Evolutionary conservation across 2,329 filamentous ascomycete genomes (phyloP).

Genomic region (Allantophomopsis cytisporea): DNA sequence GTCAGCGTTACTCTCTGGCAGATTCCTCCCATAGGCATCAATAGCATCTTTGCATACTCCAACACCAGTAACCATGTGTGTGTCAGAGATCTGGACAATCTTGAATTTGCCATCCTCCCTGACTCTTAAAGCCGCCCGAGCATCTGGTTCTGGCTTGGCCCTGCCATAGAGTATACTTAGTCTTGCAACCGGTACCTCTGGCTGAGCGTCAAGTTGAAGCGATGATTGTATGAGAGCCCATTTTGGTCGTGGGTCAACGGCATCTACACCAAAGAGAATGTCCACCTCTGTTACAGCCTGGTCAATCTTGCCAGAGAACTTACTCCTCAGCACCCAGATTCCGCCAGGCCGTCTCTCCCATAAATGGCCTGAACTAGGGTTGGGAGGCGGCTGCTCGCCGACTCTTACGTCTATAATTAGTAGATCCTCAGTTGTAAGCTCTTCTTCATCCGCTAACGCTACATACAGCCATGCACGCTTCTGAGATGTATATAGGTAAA

Average conservation of each 20-base stretch:
- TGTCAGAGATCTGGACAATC: constrained; percentile 86
- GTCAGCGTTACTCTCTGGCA: constrained; percentile 75
- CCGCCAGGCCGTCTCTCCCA: constrained; percentile 53
- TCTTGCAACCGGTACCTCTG: constrained; percentile 20
- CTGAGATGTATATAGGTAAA: constrained; percentile 50
- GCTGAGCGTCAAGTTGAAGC: constrained; percentile 19
- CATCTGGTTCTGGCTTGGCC: constrained; percentile 41
- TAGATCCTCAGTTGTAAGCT: constrained; percentile 39
- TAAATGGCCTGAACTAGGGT: constrained; percentile 31
- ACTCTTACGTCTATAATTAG: constrained; percentile 51
- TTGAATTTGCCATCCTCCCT: constrained; percentile 85
- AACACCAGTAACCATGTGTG: constrained; percentile 80
- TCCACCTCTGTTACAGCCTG: constrained; percentile 49
- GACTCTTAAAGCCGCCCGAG: constrained; percentile 37
- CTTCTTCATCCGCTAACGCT: constrained; percentile 51
- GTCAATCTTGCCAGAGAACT: constrained; percentile 27
- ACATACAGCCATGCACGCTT: constrained; percentile 53
- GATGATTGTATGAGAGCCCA: constrained; percentile 38
- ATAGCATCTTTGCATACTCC: constrained; percentile 77
- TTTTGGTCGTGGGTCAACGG: constrained; percentile 70
- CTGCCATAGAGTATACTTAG: constrained; percentile 32
- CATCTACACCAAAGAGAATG: constrained; percentile 55
- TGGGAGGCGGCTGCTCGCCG: constrained; percentile 39
- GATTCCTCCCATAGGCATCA: constrained; percentile 18
- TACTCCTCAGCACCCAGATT: constrained; percentile 42